phyloP scores from a whole-genome alignment of 108 stramenopile species.

The Fragilaria radians region DNA sequence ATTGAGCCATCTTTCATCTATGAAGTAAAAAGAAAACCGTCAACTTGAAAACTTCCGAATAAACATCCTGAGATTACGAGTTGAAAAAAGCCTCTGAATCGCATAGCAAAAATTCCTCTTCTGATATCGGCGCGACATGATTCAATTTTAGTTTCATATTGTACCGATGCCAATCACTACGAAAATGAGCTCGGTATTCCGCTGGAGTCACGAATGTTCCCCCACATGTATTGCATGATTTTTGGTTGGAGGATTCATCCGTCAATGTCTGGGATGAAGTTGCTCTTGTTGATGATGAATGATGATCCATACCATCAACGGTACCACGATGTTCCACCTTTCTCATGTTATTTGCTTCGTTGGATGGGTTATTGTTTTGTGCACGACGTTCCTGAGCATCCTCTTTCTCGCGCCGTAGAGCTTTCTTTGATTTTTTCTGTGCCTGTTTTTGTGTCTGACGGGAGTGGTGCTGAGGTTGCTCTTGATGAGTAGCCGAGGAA shows the following conservation, averaged over 20 bases:
- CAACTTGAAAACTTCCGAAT: no score
- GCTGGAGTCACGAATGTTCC: constrained; percentile 56
- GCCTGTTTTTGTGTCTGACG: constrained; percentile 48
- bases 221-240: constrained; percentile 82
- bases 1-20: no score
- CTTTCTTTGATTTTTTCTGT: constrained; percentile 83
- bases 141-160: constrained; percentile 93
- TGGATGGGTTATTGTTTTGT: constrained; percentile 17
- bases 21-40: no score
- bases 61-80: no score
- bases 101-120: constrained; percentile 70
- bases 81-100: constrained; percentile 50
- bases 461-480: constrained; percentile 1
- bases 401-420: constrained; percentile 57
- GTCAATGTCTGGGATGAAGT: neutral
- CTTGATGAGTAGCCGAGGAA: constrained; percentile 12
- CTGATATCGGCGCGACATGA: constrained; percentile 50
- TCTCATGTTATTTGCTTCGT: constrained; percentile 26
- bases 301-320: neutral
- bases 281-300: neutral
- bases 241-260: constrained; percentile 18
- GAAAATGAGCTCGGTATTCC: constrained; percentile 87
- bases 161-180: constrained; percentile 91
- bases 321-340: constrained; percentile 16
- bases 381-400: constrained; percentile 23